Percentiles rank a stretch among this genome's conserved stretches.
phyloP scores from a whole-genome alignment of 805 yeast genomes.

The Candida sithepensis region DNA sequence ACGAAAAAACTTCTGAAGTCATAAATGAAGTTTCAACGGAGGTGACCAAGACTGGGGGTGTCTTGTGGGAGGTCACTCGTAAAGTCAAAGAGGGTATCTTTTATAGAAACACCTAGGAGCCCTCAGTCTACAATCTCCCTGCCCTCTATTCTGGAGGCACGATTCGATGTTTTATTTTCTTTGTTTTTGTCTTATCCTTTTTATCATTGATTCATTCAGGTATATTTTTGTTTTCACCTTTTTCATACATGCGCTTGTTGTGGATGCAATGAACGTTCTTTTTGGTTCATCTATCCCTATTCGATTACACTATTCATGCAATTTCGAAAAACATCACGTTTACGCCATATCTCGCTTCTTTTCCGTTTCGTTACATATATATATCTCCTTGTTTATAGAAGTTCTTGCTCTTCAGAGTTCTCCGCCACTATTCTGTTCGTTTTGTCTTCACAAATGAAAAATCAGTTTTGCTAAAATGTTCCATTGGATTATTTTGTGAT shows the following conservation, averaged over 20 bases:
- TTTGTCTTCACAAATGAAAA: not conserved
- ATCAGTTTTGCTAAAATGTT: not conserved
- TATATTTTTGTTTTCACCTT: not conserved
- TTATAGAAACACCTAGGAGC: slow-evolving; percentile 5
- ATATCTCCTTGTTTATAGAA: not conserved
- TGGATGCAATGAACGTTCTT: not conserved
- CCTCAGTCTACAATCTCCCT: not conserved
- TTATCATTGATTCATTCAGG: not conserved
- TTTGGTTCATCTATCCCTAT: not conserved
- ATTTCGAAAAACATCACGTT: not conserved
- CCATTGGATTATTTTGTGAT: no score
- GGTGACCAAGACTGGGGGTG: slow-evolving; percentile 4
- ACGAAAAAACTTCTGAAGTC: slow-evolving; percentile 13
- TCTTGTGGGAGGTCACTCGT: not conserved
- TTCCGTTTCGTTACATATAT: not conserved
- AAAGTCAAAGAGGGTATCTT: slow-evolving; percentile 7
- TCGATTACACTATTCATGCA: not conserved
- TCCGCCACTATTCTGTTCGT: not conserved
- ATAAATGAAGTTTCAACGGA: slow-evolving; percentile 3
- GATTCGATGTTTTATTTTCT: not conserved
- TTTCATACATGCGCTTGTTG: not conserved
- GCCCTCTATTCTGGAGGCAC: not conserved
- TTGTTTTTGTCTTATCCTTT: not conserved
- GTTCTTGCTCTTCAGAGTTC: not conserved
- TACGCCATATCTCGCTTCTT: not conserved